Conservation (phyloP, 257 asterid genomes). For the Forsythia suspensa region DNA sequence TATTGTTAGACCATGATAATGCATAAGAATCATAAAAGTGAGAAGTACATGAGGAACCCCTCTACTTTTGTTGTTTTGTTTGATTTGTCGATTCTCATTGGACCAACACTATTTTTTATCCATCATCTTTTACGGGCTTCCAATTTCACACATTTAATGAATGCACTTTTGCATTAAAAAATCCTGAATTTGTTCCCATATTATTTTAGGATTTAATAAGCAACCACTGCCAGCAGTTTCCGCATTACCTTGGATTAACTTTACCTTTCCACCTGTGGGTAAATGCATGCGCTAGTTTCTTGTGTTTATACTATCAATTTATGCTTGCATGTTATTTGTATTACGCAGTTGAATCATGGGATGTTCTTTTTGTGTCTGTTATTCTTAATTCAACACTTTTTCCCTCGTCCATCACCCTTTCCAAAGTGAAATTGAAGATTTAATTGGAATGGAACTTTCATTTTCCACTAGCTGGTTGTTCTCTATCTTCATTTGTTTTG, state of each 20-base stretch:
- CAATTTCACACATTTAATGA: background rate
- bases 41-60: background rate
- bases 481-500: background rate
- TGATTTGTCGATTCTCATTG: background rate
- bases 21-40: background rate
- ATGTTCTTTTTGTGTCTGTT: background rate
- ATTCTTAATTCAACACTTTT: background rate
- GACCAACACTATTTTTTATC: background rate
- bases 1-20: conserved; percentile 6
- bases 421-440: background rate
- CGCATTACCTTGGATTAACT: background rate
- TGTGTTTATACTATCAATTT: background rate
- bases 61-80: background rate
- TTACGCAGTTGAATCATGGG: background rate
- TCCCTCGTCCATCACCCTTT: background rate
- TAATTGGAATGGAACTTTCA: background rate
- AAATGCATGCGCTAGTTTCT: background rate
- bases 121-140: background rate
- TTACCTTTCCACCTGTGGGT: background rate
- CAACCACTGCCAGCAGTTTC: background rate
- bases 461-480: background rate
- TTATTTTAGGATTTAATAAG: background rate
- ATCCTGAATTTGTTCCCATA: too few species aligned
- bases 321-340: too few species aligned
- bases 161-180: background rate